These are phyloP conservation scores for Eimeria nieschulzi DNA, from an alignment of 169 alveolate genomes.

Conservation along the genomic window DNA sequence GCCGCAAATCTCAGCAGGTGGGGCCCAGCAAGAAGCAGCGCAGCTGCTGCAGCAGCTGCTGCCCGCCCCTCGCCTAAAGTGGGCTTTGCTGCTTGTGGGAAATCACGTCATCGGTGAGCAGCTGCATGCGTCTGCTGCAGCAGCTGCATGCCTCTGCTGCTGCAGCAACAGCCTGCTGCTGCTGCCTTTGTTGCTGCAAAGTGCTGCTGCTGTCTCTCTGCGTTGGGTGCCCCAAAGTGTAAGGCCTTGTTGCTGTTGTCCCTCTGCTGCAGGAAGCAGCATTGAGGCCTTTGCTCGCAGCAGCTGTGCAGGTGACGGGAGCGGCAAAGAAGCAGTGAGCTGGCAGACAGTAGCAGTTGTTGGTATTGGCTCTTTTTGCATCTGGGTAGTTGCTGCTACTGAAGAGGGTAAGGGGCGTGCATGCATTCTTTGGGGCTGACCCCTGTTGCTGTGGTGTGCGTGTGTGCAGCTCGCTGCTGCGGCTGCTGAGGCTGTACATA, in stretches of 20 bases:
- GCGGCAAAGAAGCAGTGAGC: constrained; percentile 54
- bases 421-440: no score
- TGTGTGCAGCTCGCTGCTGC: constrained; percentile 52
- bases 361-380: background rate
- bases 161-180: background rate
- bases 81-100: constrained; percentile 30
- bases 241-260: constrained; percentile 1
- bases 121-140: constrained; percentile 17
- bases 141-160: constrained; percentile 7
- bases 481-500: constrained; percentile 48
- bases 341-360: constrained; percentile 7
- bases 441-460: background rate
- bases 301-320: constrained; percentile 39
- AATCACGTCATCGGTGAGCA: constrained; percentile 22
- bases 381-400: no score
- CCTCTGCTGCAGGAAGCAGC: constrained; percentile 62
- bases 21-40: background rate
- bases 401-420: no score
- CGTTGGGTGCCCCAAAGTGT: background rate
- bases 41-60: constrained; percentile 66
- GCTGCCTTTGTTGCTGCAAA: background rate
- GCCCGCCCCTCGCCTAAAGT: constrained; percentile 11
- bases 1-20: background rate
- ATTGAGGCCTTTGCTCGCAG: constrained; percentile 42
- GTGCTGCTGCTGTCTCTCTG: background rate